These are phyloP conservation scores for Ochromonas danica DNA, from an alignment of 108 stramenopile species.

Conservation along the genomic window DNA sequence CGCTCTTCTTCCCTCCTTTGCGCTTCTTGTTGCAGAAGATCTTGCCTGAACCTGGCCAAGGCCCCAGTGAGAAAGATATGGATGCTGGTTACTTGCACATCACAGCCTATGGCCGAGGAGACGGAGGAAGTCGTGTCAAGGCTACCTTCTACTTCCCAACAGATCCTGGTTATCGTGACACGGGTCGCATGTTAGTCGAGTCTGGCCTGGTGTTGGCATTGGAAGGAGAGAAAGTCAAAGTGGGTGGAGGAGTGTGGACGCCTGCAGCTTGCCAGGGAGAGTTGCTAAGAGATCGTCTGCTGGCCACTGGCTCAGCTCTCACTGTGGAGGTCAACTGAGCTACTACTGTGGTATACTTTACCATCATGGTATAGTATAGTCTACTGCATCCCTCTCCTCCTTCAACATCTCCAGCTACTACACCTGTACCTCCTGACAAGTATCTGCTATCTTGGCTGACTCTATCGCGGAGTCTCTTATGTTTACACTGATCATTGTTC, in stretches of 20 bases:
- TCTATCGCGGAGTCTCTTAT: too few relatives aligned
- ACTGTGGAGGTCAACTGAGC: too few relatives aligned
- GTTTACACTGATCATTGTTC: too few relatives aligned
- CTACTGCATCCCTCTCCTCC: too few relatives aligned
- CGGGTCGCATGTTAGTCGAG: conserved; percentile 68
- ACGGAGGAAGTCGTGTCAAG: not conserved
- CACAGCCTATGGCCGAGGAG: not conserved
- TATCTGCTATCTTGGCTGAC: too few relatives aligned
- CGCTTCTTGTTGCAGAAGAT: conserved; percentile 53
- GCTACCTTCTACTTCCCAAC: conserved; percentile 23
- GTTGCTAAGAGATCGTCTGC: conserved; percentile 64
- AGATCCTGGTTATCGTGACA: conserved; percentile 31
- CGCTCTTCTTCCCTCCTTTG: conserved; percentile 26
- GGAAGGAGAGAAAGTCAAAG: conserved; percentile 37
- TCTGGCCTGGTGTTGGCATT: conserved; percentile 66
- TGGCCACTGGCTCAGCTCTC: not conserved
- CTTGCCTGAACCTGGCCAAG: conserved; percentile 71
- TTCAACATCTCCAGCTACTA: too few relatives aligned
- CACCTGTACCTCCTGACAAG: too few relatives aligned
- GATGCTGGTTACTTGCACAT: conserved; percentile 51
- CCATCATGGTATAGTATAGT: too few relatives aligned
- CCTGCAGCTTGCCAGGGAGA: conserved; percentile 66
- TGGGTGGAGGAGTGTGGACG: conserved; percentile 68
- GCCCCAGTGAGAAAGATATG: conserved; percentile 68
- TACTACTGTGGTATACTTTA: too few relatives aligned